Evolutionary conservation across 192 early-diverging fungal species (phyloP).

Genomic region (Hyaloraphidium curvatum): DNA sequence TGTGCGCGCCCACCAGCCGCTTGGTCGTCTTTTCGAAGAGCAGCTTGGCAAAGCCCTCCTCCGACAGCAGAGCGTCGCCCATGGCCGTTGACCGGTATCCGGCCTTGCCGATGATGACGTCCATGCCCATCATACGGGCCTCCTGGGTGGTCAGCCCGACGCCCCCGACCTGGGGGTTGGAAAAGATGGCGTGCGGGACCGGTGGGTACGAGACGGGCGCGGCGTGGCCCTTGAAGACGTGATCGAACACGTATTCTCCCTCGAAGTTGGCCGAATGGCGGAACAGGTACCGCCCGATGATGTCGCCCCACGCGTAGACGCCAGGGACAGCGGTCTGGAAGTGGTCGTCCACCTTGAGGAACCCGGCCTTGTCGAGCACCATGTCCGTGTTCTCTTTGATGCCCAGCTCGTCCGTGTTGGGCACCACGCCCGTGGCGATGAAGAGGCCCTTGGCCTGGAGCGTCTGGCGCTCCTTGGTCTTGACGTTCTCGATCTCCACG

Average conservation of each 20-base stretch:
- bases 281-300: constrained; percentile 18
- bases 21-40: constrained; percentile 8
- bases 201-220: constrained; percentile 13
- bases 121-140: constrained; percentile 6
- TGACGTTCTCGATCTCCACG: background rate
- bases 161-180: constrained; percentile 16
- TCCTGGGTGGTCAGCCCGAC: constrained; percentile 16
- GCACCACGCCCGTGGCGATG: constrained; percentile 15
- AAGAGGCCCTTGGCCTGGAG: constrained; percentile 8
- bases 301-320: constrained; percentile 17
- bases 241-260: constrained; percentile 16
- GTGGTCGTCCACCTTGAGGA: constrained; percentile 9
- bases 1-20: constrained; percentile 17
- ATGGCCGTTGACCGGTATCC: constrained; percentile 14
- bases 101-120: constrained; percentile 12
- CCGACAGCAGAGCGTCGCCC: constrained; percentile 14
- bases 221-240: background rate
- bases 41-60: constrained; percentile 15
- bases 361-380: constrained; percentile 6
- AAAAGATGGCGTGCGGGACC: constrained; percentile 18
- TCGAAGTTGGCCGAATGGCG: constrained; percentile 19
- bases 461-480: background rate
- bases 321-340: constrained; percentile 11
- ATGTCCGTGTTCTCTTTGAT: no score
- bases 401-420: constrained; percentile 11